Conservation (phyloP, 2,329 filamentous ascomycete genomes). For the Botryotinia narcissicola region DNA sequence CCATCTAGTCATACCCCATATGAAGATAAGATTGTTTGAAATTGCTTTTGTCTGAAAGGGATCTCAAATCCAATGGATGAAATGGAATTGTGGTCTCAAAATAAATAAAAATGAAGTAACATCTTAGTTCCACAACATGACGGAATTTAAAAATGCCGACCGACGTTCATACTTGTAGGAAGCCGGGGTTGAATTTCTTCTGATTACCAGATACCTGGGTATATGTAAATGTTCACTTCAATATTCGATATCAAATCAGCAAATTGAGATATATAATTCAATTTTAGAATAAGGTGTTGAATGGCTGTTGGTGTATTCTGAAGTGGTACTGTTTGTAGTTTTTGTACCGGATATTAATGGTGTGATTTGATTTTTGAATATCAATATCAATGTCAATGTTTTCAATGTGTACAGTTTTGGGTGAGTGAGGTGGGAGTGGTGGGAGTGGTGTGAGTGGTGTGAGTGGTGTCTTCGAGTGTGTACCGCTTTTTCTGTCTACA, state of each 20-base stretch:
- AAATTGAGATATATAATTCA: too few species aligned
- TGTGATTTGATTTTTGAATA: neutral
- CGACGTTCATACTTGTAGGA: neutral
- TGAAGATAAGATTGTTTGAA: too few species aligned
- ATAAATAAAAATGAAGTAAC: neutral
- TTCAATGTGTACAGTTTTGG: neutral
- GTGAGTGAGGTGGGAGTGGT: neutral
- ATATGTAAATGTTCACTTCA: neutral
- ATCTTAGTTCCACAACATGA: neutral
- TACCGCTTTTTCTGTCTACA: neutral
- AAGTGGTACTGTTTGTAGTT: too few species aligned
- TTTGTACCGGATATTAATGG: neutral
- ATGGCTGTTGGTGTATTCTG: neutral
- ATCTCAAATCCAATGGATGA: neutral
- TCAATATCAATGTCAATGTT: neutral
- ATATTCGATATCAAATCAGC: neutral
- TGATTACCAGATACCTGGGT: too few species aligned
- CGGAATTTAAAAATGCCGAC: conserved; percentile 21
- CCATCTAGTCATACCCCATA: conserved; percentile 54
- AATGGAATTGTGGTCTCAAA: conserved; percentile 7
- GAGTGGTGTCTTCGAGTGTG: too few species aligned
- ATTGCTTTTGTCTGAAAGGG: neutral
- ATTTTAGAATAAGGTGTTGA: fast-evolving
- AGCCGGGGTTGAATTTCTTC: too few species aligned
- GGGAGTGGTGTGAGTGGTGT: too few species aligned